Conservation (phyloP, 2,329 filamentous ascomycete species). For the Sclerotinia nivalis region DNA sequence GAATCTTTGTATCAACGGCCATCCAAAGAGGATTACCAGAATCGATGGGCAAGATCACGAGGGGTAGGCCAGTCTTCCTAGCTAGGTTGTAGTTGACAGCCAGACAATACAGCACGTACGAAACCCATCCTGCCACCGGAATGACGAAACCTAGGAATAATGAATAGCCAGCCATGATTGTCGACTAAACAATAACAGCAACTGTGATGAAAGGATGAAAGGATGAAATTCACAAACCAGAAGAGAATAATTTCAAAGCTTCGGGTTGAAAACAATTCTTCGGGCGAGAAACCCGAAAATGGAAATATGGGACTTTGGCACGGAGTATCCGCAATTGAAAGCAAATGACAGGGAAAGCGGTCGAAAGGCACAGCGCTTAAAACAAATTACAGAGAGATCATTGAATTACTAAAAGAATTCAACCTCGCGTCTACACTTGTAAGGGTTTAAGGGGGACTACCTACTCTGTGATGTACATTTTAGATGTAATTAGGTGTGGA, state of each 20-base stretch:
- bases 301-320: constrained; percentile 1
- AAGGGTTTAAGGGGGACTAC: neutral
- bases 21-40: constrained; percentile 20
- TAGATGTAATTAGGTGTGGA: neutral
- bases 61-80: constrained; percentile 3
- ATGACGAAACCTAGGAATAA: constrained; percentile 10
- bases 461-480: neutral
- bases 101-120: constrained; percentile 9
- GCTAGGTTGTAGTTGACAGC: constrained; percentile 14
- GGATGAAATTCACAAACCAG: constrained; percentile 1
- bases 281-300: neutral
- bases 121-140: constrained; percentile 11
- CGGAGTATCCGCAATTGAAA: constrained; percentile 1
- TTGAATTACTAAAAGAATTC: neutral
- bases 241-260: neutral
- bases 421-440: neutral
- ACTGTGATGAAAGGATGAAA: neutral
- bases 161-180: constrained; percentile 4
- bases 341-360: neutral
- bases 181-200: neutral
- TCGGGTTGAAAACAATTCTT: neutral
- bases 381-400: neutral
- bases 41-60: constrained; percentile 18
- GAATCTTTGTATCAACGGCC: constrained; percentile 7
- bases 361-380: constrained; percentile 7